Percentiles rank a stretch among this genome's conserved stretches.
Evolutionary conservation across 202 grass and related monocot genomes (phyloP).

Genomic region (Schoenoplectus tabernaemontani): DNA sequence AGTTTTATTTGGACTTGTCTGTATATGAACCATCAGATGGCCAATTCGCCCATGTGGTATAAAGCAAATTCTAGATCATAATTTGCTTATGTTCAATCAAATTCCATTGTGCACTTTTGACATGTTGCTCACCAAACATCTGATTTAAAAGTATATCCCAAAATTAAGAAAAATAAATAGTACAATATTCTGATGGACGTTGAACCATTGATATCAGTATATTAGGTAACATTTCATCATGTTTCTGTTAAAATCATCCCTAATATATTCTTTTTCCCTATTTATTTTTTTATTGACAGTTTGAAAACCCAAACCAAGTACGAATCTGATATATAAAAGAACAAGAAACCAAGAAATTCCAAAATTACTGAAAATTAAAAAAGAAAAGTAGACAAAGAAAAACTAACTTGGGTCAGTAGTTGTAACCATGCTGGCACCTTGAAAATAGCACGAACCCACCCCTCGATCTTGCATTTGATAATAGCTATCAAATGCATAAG

Average conservation of each 20-base stretch:
- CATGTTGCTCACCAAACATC: not conserved
- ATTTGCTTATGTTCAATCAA: too few species aligned
- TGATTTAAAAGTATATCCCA: not conserved
- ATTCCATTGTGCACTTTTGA: not conserved
- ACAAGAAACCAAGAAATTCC: not conserved
- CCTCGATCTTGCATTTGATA: constrained; percentile 71
- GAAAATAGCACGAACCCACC: constrained; percentile 80
- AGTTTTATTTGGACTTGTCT: not conserved
- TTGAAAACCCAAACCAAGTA: not conserved
- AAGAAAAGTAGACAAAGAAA: too few species aligned
- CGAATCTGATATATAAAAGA: not conserved
- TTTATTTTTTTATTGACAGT: not conserved
- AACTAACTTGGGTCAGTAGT: constrained; percentile 90
- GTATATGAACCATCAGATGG: not conserved
- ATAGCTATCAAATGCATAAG: constrained; percentile 80
- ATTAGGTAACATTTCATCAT: not conserved
- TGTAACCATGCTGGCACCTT: constrained; percentile 82
- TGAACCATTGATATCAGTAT: not conserved
- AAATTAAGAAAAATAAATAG: not conserved
- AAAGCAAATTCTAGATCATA: not conserved
- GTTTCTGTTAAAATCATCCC: not conserved
- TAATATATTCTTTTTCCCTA: not conserved
- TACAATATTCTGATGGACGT: not conserved
- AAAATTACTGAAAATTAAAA: not conserved
- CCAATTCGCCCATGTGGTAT: not conserved